phyloP scores from a whole-genome alignment of 805 yeast species.

The Candida broadrunensis region DNA sequence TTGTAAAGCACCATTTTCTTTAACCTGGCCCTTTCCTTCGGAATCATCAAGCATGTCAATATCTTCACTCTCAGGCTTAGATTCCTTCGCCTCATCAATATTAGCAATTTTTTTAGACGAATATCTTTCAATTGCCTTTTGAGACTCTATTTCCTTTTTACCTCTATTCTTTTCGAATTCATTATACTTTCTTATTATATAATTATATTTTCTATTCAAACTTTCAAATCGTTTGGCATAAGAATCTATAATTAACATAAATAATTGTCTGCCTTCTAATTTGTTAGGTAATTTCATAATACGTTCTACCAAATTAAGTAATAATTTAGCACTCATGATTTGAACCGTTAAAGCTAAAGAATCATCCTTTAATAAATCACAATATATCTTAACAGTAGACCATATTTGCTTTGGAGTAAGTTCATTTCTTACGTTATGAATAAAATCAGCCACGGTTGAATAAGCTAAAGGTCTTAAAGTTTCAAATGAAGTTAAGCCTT shows the following conservation, averaged over 20 bases:
- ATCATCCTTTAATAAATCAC: constrained; percentile 76
- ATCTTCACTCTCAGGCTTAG: constrained; percentile 1
- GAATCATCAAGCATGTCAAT: constrained; percentile 11
- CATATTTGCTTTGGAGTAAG: constrained; percentile 79
- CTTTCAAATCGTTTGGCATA: constrained; percentile 79
- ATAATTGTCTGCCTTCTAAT: constrained; percentile 76
- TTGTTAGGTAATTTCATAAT: constrained; percentile 79
- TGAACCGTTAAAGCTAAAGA: constrained; percentile 86
- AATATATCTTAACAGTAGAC: constrained; percentile 80
- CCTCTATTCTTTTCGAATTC: constrained; percentile 45
- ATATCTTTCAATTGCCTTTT: constrained; percentile 38
- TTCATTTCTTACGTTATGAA: constrained; percentile 86
- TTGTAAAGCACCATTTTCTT: constrained; percentile 1
- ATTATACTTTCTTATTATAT: constrained; percentile 60
- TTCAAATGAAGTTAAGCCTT: constrained; percentile 87
- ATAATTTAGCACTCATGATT: constrained; percentile 90
- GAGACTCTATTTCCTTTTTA: constrained; percentile 39
- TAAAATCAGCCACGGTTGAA: constrained; percentile 92
- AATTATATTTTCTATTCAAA: constrained; percentile 67
- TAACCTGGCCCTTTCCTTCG: background rate
- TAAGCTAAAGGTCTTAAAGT: constrained; percentile 91
- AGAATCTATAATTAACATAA: constrained; percentile 83
- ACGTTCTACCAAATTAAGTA: constrained; percentile 84
- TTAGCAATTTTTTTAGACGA: constrained; percentile 19
- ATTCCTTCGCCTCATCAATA: constrained; percentile 24